Evolutionary conservation across 2,329 filamentous ascomycete genomes (phyloP).

Genomic region (Hypoxylon sp.): DNA sequence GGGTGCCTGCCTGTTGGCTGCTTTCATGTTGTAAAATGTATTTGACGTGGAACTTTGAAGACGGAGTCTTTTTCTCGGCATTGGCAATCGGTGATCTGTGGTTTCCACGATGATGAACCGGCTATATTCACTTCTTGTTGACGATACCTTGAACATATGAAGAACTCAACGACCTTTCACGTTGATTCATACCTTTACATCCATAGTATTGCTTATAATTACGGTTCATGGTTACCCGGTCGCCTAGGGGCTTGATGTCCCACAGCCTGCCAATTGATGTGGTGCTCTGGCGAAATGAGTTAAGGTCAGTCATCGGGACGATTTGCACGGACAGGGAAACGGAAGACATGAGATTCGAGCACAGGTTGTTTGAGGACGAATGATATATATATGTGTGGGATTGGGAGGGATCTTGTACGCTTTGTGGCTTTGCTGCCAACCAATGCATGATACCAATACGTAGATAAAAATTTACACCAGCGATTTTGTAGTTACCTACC

Average conservation of each 20-base stretch:
- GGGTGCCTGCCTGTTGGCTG: conserved; percentile 49
- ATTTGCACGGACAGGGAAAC: conserved; percentile 41
- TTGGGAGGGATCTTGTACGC: conserved; percentile 39
- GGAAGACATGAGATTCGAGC: conserved; percentile 32
- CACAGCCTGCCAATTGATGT: conserved; percentile 27
- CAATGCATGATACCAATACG: conserved; percentile 42
- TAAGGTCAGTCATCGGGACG: conserved; percentile 35
- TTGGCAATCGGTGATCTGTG: conserved; percentile 40
- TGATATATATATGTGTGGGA: conserved; percentile 44
- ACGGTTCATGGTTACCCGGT: conserved; percentile 46
- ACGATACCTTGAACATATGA: conserved; percentile 46
- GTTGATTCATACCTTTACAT: conserved; percentile 32
- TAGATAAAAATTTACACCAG: conserved; percentile 37
- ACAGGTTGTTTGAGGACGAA: conserved; percentile 38
- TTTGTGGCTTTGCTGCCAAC: conserved; percentile 33
- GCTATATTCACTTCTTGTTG: conserved; percentile 47
- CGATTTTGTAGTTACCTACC: conserved; percentile 30
- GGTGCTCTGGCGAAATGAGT: conserved; percentile 39
- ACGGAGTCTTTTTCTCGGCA: conserved; percentile 31
- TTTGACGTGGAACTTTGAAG: conserved; percentile 19
- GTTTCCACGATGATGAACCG: conserved; percentile 45
- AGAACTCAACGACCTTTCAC: conserved; percentile 38
- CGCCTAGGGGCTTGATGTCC: conserved; percentile 41
- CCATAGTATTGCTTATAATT: conserved; percentile 51
- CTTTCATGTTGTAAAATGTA: conserved; percentile 49